phyloP scores from a whole-genome alignment of 176 grass and related monocot species.

The Eleusine indica region DNA sequence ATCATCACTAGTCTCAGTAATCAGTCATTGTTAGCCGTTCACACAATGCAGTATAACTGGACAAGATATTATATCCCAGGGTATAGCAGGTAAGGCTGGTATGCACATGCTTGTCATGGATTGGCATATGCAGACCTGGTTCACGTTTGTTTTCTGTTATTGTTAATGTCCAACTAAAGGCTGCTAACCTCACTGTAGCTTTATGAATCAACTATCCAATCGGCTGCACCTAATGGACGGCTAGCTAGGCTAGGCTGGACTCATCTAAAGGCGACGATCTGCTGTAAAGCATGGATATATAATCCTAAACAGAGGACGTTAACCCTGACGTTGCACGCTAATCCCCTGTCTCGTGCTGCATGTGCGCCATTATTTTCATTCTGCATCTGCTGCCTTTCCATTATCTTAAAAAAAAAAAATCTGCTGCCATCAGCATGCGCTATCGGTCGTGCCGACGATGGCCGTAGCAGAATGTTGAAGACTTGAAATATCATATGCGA shows the following conservation, averaged over 20 bases:
- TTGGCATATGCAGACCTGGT: background rate
- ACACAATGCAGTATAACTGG: background rate
- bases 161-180: slow-evolving; percentile 26
- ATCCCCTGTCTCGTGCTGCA: slow-evolving; percentile 15
- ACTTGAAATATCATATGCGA: too few species aligned
- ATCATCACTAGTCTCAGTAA: background rate
- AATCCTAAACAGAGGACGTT: background rate
- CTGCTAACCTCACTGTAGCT: background rate
- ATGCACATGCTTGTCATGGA: background rate
- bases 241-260: background rate
- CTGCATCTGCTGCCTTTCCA: background rate
- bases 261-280: background rate
- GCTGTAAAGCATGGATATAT: slow-evolving; percentile 24
- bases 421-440: background rate
- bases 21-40: background rate
- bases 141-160: background rate
- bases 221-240: background rate
- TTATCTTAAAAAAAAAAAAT: background rate
- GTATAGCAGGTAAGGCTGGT: background rate
- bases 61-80: background rate
- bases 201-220: slow-evolving; percentile 19
- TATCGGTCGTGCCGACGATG: slow-evolving; percentile 2
- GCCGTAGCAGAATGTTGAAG: background rate
- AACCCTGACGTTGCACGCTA: slow-evolving; percentile 18
- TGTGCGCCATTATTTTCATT: slow-evolving; percentile 14